phyloP scores from a whole-genome alignment of 1,284 basidiomycete genomes.

The Cutaneotrichosporon cyanovorans region DNA sequence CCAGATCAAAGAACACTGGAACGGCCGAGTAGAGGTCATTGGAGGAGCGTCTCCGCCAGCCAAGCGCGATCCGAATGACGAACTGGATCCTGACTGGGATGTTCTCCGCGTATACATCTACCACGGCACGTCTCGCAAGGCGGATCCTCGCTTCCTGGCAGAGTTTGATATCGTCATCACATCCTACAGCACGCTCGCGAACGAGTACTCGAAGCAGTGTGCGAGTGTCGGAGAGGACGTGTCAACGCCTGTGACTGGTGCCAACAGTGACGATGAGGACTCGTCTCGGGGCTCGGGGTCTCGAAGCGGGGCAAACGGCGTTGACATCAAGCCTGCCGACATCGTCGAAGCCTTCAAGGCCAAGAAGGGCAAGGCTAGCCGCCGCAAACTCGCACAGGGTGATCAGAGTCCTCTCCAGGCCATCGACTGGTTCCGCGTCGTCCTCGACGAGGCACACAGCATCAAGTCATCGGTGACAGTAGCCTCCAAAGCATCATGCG shows the following conservation, averaged over 20 bases:
- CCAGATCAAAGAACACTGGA: constrained; percentile 93
- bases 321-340: constrained; percentile 54
- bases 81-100: constrained; percentile 28
- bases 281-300: background rate
- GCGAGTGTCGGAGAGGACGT: constrained; percentile 48
- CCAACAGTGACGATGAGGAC: constrained; percentile 38
- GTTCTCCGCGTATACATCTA: constrained; percentile 81
- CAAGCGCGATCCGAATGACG: constrained; percentile 20
- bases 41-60: constrained; percentile 49
- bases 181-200: constrained; percentile 90
- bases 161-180: constrained; percentile 97
- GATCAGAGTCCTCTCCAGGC: constrained; percentile 87
- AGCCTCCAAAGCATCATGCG: constrained; percentile 88
- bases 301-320: background rate
- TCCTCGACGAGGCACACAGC: constrained; percentile 95
- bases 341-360: constrained; percentile 51
- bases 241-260: constrained; percentile 28
- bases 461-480: constrained; percentile 96
- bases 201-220: constrained; percentile 86
- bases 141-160: constrained; percentile 74
- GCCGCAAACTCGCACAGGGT: constrained; percentile 48
- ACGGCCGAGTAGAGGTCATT: constrained; percentile 67
- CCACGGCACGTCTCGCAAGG: constrained; percentile 82
- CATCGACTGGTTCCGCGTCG: constrained; percentile 95
- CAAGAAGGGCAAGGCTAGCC: constrained; percentile 39